Conservation (phyloP, 257 asterid genomes). For the Petunia axillaris region DNA sequence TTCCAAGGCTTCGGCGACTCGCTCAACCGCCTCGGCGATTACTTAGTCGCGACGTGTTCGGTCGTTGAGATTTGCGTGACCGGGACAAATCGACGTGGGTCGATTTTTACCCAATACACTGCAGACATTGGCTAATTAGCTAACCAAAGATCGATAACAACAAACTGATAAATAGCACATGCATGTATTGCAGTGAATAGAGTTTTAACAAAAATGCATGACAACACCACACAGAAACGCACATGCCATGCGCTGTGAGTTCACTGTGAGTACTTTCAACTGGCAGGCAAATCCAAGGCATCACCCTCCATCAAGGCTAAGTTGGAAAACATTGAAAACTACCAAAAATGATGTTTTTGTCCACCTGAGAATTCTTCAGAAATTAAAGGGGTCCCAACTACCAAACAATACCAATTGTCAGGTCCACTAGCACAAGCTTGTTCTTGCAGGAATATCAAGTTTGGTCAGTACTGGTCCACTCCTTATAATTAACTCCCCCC, state of each 20-base stretch:
- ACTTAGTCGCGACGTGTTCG: too few species aligned
- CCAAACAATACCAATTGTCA: background rate
- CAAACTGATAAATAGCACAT: background rate
- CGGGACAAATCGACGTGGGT: too few species aligned
- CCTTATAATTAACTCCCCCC: background rate
- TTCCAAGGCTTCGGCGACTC: too few species aligned
- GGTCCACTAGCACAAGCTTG: background rate
- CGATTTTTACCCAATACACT: too few species aligned
- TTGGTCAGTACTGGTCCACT: conserved; percentile 18
- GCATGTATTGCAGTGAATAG: background rate
- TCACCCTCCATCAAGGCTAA: background rate
- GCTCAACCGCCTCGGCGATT: too few species aligned
- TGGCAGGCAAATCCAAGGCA: background rate
- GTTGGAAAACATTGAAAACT: background rate
- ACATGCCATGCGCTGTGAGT: background rate
- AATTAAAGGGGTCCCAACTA: background rate
- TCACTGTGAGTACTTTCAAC: background rate
- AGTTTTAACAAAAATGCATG: too few species aligned
- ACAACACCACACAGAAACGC: background rate
- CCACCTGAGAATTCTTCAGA: background rate
- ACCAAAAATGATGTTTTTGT: background rate
- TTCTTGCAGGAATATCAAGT: background rate
- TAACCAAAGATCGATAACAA: background rate
- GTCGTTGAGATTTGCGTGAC: too few species aligned
- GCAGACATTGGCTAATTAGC: background rate